phyloP scores from a whole-genome alignment of 2,329 filamentous ascomycete genomes.

The Keithomyces neogunnii region DNA sequence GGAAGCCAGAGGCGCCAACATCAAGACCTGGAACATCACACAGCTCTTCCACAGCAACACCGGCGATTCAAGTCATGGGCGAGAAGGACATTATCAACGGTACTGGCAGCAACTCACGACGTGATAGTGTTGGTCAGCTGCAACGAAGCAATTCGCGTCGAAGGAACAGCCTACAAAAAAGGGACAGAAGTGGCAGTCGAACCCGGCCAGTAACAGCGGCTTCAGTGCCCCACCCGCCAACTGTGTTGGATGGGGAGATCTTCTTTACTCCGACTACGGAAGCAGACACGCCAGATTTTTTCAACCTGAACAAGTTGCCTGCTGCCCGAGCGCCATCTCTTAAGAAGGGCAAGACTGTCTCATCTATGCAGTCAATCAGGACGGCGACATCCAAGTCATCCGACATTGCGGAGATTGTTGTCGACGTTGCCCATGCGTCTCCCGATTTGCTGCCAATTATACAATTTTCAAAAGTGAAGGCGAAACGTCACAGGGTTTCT shows the following conservation, averaged over 20 bases:
- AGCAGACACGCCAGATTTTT: slow-evolving; percentile 32
- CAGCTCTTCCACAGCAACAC: slow-evolving; percentile 41
- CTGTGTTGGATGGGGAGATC: slow-evolving; percentile 40
- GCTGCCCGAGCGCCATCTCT: slow-evolving; percentile 31
- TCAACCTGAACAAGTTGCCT: slow-evolving; percentile 31
- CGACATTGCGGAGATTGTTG: slow-evolving; percentile 29
- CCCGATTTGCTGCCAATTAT: slow-evolving; percentile 41
- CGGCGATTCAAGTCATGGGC: slow-evolving; percentile 69
- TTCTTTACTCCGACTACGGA: slow-evolving; percentile 42
- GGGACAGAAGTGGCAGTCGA: slow-evolving; percentile 40
- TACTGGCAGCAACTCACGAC: slow-evolving; percentile 21
- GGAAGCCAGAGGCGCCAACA: slow-evolving; percentile 25
- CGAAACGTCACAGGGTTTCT: slow-evolving; percentile 38
- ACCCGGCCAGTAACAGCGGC: slow-evolving; percentile 36
- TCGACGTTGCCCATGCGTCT: slow-evolving; percentile 34
- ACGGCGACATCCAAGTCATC: slow-evolving; percentile 31
- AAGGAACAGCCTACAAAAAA: slow-evolving; percentile 44
- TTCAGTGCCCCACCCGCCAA: slow-evolving; percentile 27
- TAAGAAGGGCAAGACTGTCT: slow-evolving; percentile 32
- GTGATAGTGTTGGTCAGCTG: slow-evolving; percentile 23
- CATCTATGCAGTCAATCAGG: slow-evolving; percentile 37
- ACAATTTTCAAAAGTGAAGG: slow-evolving; percentile 46
- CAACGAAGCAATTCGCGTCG: slow-evolving; percentile 38
- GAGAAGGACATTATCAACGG: slow-evolving; percentile 38
- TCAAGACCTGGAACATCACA: slow-evolving; percentile 31